phyloP scores from a whole-genome alignment of 2,329 filamentous ascomycete genomes.

The Cordyceps cateniannulata region DNA sequence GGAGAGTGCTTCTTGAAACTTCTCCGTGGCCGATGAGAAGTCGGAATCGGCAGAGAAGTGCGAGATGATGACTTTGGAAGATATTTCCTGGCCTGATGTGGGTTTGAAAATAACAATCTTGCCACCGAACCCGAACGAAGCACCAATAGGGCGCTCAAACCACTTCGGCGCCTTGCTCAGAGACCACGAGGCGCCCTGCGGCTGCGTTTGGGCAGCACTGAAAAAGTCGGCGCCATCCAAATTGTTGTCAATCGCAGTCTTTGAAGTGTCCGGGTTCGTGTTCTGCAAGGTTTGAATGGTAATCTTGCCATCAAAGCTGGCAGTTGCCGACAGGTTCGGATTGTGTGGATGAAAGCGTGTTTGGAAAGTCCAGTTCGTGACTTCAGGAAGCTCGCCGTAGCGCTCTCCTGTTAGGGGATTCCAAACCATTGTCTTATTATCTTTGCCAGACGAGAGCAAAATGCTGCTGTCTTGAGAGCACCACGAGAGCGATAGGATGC shows the following conservation, averaged over 20 bases:
- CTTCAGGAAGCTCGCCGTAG: slow-evolving; percentile 89
- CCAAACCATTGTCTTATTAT: slow-evolving; percentile 93
- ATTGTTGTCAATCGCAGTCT: slow-evolving; percentile 59
- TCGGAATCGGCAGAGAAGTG: slow-evolving; percentile 84
- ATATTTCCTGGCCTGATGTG: slow-evolving; percentile 54
- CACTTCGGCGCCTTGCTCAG: slow-evolving; percentile 81
- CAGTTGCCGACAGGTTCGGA: slow-evolving; percentile 85
- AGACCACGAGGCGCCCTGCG: slow-evolving; percentile 84
- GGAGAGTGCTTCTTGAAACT: slow-evolving; percentile 77
- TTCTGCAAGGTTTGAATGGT: slow-evolving; percentile 90
- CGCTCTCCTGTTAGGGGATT: slow-evolving; percentile 86
- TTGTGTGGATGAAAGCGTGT: slow-evolving; percentile 92
- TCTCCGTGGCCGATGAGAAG: slow-evolving; percentile 75
- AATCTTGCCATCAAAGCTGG: slow-evolving; percentile 96
- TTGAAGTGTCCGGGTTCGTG: slow-evolving; percentile 70
- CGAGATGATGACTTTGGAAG: slow-evolving; percentile 76
- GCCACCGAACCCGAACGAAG: slow-evolving; percentile 91
- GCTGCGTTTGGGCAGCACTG: slow-evolving; percentile 83
- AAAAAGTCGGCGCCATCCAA: slow-evolving; percentile 96
- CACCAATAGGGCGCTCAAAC: slow-evolving; percentile 78
- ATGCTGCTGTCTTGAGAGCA: slow-evolving; percentile 85
- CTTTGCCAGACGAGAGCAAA: slow-evolving; percentile 88
- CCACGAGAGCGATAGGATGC: slow-evolving; percentile 91
- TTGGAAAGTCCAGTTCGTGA: slow-evolving; percentile 99
- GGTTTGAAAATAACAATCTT: slow-evolving; percentile 74